phyloP scores from a whole-genome alignment of 345 rosid genomes.

The Atalantia buxifolia region DNA sequence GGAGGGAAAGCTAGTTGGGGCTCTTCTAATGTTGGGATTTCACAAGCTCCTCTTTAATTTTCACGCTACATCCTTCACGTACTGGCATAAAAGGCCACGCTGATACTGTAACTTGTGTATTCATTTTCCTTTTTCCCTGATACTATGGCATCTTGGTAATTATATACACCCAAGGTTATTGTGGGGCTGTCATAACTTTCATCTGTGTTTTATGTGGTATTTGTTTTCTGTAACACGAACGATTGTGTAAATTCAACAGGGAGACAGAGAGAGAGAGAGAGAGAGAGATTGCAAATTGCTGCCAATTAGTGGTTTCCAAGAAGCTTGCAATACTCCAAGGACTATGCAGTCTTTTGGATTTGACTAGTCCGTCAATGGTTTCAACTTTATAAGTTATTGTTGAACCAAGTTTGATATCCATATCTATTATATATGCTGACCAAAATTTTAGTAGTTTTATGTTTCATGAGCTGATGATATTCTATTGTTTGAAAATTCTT shows the following conservation, averaged over 20 bases:
- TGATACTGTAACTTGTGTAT: not conserved
- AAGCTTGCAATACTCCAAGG: not conserved
- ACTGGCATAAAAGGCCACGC: not conserved
- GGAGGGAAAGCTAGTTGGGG: not conserved
- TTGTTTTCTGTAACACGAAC: too few relatives aligned
- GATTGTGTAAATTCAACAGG: not conserved
- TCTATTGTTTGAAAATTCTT: not conserved
- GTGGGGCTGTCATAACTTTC: not conserved
- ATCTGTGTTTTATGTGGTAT: not conserved
- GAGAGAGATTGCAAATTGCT: not conserved
- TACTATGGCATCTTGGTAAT: not conserved
- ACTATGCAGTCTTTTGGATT: not conserved
- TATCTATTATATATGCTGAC: not conserved
- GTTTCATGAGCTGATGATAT: too few relatives aligned
- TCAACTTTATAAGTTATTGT: too few relatives aligned
- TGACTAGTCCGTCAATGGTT: too few relatives aligned
- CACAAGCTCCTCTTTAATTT: not conserved
- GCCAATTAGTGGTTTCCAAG: not conserved
- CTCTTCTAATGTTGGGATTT: constrained; percentile 4
- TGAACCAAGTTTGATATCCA: not conserved
- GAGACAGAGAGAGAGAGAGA: not conserved
- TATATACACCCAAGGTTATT: not conserved
- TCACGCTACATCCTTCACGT: not conserved
- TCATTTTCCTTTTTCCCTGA: not conserved
- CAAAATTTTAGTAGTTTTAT: too few relatives aligned